Evolutionary conservation across 139 green algal genomes (phyloP).

Genomic region (Chlorella ohadii): DNA sequence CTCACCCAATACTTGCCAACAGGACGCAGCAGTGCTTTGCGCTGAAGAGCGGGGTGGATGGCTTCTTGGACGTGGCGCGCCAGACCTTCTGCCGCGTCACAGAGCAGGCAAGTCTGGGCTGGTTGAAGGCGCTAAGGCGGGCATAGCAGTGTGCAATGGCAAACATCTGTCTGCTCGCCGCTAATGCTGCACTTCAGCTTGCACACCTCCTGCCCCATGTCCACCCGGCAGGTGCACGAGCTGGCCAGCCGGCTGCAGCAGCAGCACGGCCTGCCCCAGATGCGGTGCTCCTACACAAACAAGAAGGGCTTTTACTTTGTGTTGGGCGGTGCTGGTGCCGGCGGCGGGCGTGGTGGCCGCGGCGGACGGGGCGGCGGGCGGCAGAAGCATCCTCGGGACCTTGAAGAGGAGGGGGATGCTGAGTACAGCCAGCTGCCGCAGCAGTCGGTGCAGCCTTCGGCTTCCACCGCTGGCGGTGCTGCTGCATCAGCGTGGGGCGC

Average conservation of each 20-base stretch:
- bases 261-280: conserved; percentile 42
- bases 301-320: conserved; percentile 28
- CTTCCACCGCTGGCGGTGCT: too few species aligned
- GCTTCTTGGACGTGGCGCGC: conserved; percentile 85
- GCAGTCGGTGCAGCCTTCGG: neutral
- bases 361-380: neutral
- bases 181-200: too few species aligned
- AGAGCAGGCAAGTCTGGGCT: conserved; percentile 45
- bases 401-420: neutral
- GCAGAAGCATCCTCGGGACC: neutral
- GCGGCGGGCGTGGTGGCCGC: neutral
- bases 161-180: too few species aligned
- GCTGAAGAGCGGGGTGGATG: conserved; percentile 68
- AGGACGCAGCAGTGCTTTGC: conserved; percentile 80
- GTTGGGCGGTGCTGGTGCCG: neutral
- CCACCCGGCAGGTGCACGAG: conserved; percentile 59
- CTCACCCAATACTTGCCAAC: neutral
- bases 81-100: conserved; percentile 81
- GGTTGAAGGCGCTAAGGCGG: too few species aligned
- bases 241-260: conserved; percentile 58
- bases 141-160: too few species aligned
- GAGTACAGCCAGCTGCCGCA: neutral
- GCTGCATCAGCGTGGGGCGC: neutral
- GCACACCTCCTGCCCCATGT: neutral
- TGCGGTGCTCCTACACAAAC: conserved; percentile 71